Percentiles rank a stretch among this genome's conserved stretches.
These are phyloP conservation scores for Clonostachys byssicola DNA, from an alignment of 2,329 filamentous ascomycete genomes.

Conservation along the genomic window DNA sequence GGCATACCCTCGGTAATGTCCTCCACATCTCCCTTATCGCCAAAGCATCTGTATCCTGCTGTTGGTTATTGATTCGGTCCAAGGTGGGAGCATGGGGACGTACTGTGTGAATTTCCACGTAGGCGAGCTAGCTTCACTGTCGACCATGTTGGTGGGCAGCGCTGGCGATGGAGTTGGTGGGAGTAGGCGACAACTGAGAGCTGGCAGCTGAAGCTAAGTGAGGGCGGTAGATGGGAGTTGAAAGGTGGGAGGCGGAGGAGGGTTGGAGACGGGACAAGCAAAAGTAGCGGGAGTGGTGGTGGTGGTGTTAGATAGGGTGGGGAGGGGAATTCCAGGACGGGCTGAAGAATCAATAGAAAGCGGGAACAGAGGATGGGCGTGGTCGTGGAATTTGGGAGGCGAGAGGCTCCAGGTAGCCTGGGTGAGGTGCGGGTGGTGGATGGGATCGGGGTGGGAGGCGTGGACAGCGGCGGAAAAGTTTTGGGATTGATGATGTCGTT, in stretches of 20 bases:
- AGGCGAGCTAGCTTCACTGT: constrained; percentile 88
- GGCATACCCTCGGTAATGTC: constrained; percentile 89
- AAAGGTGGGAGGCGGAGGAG: neutral
- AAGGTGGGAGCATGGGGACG: constrained; percentile 28
- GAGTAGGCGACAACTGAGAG: constrained; percentile 7
- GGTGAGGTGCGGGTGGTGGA: neutral
- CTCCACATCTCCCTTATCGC: constrained; percentile 98
- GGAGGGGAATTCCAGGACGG: neutral
- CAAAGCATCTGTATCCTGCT: constrained; percentile 74
- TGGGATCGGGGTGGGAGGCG: neutral
- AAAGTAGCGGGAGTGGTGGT: neutral
- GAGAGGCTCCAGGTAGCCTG: neutral
- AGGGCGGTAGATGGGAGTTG: neutral
- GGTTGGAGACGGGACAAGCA: neutral
- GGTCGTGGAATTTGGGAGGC: too few species aligned
- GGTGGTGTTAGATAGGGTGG: neutral
- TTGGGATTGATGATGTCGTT: constrained; percentile 14
- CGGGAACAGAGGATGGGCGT: neutral
- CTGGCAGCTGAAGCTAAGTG: neutral
- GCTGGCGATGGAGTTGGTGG: constrained; percentile 13
- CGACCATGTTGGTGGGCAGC: constrained; percentile 74
- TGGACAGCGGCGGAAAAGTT: constrained; percentile 7
- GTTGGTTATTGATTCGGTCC: constrained; percentile 2
- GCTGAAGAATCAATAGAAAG: neutral
- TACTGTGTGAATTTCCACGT: constrained; percentile 99